A percentile compares a stretch with the other conserved stretches of the same genome.
These are phyloP conservation scores for Phaffia australis DNA, from an alignment of 768 basidiomycete species.

Conservation along the genomic window DNA sequence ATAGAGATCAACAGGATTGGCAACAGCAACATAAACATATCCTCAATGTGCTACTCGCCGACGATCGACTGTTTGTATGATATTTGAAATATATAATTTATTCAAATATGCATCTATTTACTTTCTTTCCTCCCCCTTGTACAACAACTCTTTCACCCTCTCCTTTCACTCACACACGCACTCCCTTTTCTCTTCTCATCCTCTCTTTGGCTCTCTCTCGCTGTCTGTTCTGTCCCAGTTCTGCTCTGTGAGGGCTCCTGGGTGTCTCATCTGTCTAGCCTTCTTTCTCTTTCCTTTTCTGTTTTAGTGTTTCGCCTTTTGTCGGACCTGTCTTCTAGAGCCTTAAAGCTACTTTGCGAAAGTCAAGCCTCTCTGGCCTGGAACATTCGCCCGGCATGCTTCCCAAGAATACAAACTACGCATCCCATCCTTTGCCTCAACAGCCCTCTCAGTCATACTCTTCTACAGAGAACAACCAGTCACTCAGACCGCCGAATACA, in stretches of 20 bases:
- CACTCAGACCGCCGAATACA: background rate
- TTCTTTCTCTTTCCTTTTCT: background rate
- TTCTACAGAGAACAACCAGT: background rate
- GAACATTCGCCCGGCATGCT: background rate
- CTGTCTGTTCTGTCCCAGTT: background rate
- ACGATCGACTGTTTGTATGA: no score
- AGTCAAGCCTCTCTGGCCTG: background rate
- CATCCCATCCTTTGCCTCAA: constrained; percentile 1
- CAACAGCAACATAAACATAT: no score
- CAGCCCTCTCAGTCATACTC: background rate
- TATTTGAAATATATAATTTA: no score
- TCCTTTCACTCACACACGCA: background rate
- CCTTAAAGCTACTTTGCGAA: background rate
- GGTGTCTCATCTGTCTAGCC: background rate
- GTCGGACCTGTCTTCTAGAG: background rate
- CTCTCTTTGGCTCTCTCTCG: background rate
- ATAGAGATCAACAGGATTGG: no score
- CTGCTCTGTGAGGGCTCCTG: background rate
- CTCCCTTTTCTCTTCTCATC: background rate
- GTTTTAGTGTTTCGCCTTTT: background rate
- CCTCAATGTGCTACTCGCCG: no score
- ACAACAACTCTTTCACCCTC: background rate
- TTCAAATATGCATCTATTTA: no score
- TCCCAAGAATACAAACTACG: background rate
- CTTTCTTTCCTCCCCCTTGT: background rate